phyloP scores from a whole-genome alignment of 257 asterid species.

The Solanum appendiculatum region DNA sequence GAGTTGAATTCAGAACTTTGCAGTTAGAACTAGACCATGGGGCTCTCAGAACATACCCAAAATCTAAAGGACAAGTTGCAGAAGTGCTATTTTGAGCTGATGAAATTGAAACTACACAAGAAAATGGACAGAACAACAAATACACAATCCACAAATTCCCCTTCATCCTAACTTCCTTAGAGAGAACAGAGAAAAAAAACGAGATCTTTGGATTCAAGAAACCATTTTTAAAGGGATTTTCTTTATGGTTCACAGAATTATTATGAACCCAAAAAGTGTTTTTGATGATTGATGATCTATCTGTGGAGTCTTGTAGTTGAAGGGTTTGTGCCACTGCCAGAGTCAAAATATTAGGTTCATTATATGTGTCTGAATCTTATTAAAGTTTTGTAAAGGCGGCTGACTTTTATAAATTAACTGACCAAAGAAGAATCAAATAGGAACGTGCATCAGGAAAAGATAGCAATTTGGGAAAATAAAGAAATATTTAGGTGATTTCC shows the following conservation, averaged over 20 bases:
- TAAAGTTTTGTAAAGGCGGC: not conserved
- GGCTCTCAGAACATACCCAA: slow-evolving; percentile 38
- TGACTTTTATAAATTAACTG: not conserved
- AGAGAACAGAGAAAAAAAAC: not conserved
- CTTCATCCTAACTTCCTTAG: not conserved
- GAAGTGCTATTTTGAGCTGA: slow-evolving; percentile 4
- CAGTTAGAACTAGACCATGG: slow-evolving; percentile 73
- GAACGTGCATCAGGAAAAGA: not conserved
- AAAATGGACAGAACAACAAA: not conserved
- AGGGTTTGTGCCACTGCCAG: not conserved
- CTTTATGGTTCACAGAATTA: not conserved
- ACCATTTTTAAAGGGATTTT: not conserved
- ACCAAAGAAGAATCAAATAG: not conserved
- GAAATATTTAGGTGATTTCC: not conserved
- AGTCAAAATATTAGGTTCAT: not conserved
- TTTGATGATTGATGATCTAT: not conserved
- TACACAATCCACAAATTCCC: not conserved
- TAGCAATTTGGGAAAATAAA: not conserved
- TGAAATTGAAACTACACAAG: slow-evolving; percentile 3
- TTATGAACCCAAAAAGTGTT: not conserved
- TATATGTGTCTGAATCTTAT: not conserved
- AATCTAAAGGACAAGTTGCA: slow-evolving; percentile 54
- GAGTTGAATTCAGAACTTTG: slow-evolving; percentile 11
- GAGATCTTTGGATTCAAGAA: not conserved
- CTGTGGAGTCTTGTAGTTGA: not conserved